phyloP scores from a whole-genome alignment of 768 basidiomycete species.

The Coprinopsis marcescibilis region DNA sequence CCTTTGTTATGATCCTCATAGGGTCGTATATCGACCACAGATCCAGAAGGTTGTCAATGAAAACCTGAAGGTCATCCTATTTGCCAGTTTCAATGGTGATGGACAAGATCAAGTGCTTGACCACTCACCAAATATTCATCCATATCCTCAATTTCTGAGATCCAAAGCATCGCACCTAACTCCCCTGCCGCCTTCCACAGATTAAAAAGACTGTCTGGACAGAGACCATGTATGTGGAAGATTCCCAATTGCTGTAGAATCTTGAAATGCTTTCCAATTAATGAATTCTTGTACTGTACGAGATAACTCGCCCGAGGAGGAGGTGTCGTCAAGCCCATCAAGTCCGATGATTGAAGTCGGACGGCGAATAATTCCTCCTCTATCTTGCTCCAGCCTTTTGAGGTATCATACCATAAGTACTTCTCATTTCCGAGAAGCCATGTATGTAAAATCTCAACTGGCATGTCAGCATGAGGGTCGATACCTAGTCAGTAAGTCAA shows the following conservation, averaged over 20 bases:
- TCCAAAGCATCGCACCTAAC: conserved; percentile 35
- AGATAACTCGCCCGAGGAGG: conserved; percentile 35
- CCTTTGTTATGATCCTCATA: conserved; percentile 19
- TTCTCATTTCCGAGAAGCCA: conserved; percentile 37
- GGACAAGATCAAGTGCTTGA: no score
- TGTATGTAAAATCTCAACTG: conserved; percentile 40
- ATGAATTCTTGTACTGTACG: conserved; percentile 35
- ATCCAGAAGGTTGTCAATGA: conserved; percentile 17
- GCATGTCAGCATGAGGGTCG: conserved; percentile 30
- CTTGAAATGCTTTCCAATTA: conserved; percentile 36
- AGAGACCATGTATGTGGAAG: conserved; percentile 20
- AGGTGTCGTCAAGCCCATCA: conserved; percentile 23
- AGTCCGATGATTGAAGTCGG: conserved; percentile 28
- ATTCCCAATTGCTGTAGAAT: conserved; percentile 22
- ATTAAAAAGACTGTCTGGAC: conserved; percentile 15
- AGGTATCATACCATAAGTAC: conserved; percentile 34
- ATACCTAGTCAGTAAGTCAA: not conserved
- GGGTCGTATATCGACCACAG: conserved; percentile 22
- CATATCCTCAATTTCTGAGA: conserved; percentile 30
- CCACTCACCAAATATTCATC: conserved; percentile 27
- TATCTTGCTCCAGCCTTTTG: conserved; percentile 22
- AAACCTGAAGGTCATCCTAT: conserved; percentile 15
- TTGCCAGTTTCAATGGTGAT: conserved; percentile 12
- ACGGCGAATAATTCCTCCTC: conserved; percentile 21
- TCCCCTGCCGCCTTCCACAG: conserved; percentile 27